phyloP scores from a whole-genome alignment of 1,284 basidiomycete genomes.

The Baeospora myosura region DNA sequence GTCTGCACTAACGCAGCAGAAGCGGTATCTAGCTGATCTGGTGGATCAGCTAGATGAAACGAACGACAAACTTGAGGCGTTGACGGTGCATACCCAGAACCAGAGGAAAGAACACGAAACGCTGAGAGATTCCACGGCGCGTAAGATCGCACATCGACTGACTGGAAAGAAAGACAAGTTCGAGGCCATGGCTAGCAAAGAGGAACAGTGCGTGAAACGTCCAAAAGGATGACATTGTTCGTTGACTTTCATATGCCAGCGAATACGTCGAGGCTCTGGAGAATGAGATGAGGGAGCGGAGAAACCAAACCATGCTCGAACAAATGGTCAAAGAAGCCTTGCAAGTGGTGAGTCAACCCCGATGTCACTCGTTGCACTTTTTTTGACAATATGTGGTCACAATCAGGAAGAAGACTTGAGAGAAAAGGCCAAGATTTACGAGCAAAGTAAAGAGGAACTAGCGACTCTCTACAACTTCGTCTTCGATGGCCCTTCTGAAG shows the following conservation, averaged over 20 bases:
- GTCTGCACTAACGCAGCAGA: slow-evolving; percentile 29
- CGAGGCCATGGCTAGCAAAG: slow-evolving; percentile 32
- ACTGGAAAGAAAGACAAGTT: slow-evolving; percentile 33
- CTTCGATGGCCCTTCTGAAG: slow-evolving; percentile 36
- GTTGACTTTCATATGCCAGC: slow-evolving; percentile 17
- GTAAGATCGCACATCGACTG: slow-evolving; percentile 29
- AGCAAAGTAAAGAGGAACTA: slow-evolving; percentile 27
- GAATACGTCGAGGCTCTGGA: slow-evolving; percentile 38
- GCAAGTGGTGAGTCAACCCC: slow-evolving; percentile 22
- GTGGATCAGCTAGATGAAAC: slow-evolving; percentile 20
- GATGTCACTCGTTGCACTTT: neutral
- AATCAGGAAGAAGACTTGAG: slow-evolving; percentile 16
- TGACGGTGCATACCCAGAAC: slow-evolving; percentile 32
- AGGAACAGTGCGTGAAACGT: slow-evolving; percentile 27
- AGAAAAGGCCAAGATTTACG: slow-evolving; percentile 21
- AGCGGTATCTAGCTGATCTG: slow-evolving; percentile 26
- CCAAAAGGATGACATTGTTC: neutral
- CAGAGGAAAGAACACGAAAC: slow-evolving; percentile 34
- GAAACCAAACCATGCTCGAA: slow-evolving; percentile 22
- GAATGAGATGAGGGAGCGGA: slow-evolving; percentile 29
- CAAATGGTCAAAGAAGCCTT: slow-evolving; percentile 27
- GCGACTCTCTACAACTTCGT: slow-evolving; percentile 28
- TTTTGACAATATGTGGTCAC: neutral
- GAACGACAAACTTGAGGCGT: slow-evolving; percentile 19
- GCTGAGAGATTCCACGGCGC: slow-evolving; percentile 29